Conservation (phyloP, 2,329 filamentous ascomycete genomes). For the Chrysoporthe austroafricana region DNA sequence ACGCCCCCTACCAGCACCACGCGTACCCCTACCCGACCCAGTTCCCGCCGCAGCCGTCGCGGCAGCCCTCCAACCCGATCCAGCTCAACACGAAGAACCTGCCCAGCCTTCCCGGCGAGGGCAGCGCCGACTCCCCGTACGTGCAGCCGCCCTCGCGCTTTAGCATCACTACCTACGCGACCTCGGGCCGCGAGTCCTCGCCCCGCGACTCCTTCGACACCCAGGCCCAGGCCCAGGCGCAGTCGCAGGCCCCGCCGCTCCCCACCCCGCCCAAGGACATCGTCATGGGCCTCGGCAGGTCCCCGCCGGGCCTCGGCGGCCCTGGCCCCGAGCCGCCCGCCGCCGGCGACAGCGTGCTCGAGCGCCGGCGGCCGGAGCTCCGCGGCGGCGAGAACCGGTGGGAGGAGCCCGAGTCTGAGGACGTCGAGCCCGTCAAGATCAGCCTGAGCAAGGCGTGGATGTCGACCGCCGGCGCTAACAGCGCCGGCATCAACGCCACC, state of each 20-base stretch:
- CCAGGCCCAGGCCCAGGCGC: conserved; percentile 34
- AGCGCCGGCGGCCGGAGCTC: conserved; percentile 43
- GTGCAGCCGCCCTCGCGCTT: conserved; percentile 63
- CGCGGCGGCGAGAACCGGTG: conserved; percentile 33
- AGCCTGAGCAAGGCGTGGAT: conserved; percentile 42
- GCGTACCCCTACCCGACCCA: conserved; percentile 29
- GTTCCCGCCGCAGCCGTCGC: neutral
- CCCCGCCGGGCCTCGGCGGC: conserved; percentile 21
- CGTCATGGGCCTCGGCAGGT: conserved; percentile 30
- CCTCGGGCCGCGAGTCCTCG: conserved; percentile 50
- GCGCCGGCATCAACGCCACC: conserved; percentile 26
- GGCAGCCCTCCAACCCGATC: conserved; percentile 30
- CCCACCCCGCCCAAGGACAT: conserved; percentile 42
- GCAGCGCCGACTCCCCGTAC: conserved; percentile 39
- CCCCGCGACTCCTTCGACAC: conserved; percentile 41
- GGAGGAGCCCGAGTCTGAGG: conserved; percentile 34
- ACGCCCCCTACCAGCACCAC: conserved; percentile 20
- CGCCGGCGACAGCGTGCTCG: conserved; percentile 41
- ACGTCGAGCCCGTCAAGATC: conserved; percentile 38
- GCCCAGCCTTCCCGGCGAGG: conserved; percentile 20
- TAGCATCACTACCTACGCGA: conserved; percentile 65
- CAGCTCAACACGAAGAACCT: conserved; percentile 33
- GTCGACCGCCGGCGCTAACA: conserved; percentile 33
- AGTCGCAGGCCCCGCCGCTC: conserved; percentile 37
- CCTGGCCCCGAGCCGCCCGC: neutral